These are phyloP conservation scores for Saprolegnia parasitica DNA, from an alignment of 352 stramenopile genomes.

Conservation along the genomic window DNA sequence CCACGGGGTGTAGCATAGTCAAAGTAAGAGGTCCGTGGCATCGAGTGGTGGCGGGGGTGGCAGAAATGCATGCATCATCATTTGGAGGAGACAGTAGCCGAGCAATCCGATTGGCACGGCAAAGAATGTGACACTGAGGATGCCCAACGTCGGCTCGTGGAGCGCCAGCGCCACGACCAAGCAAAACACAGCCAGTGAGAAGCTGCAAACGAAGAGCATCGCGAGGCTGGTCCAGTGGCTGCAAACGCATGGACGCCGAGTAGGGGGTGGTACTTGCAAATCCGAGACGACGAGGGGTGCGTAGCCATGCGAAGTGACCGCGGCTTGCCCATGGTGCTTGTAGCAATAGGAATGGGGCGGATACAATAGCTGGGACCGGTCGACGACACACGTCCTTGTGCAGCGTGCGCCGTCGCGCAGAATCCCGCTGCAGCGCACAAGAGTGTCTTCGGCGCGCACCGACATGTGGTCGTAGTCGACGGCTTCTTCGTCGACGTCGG, in stretches of 20 bases:
- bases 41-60: neutral
- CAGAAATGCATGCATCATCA: conserved; percentile 9
- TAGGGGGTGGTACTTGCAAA: conserved; percentile 1
- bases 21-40: neutral
- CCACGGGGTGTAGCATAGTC: neutral
- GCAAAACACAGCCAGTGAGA: conserved; percentile 12
- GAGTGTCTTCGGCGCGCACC: neutral
- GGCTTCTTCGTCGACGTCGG: neutral
- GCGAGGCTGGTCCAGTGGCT: conserved; percentile 22
- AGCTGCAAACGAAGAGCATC: conserved; percentile 8
- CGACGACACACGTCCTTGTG: conserved; percentile 18
- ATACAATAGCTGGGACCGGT: neutral
- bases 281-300: conserved; percentile 10
- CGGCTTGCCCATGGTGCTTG: conserved; percentile 15
- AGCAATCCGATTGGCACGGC: conserved; percentile 20
- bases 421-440: conserved; percentile 22
- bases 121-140: conserved; percentile 20
- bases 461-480: neutral
- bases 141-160: conserved; percentile 9
- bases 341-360: conserved; percentile 20
- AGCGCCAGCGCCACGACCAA: conserved; percentile 13
- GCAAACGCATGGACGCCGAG: neutral
- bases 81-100: conserved; percentile 17
- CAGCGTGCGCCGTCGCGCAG: conserved; percentile 16
- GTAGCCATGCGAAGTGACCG: conserved; percentile 11